phyloP scores from a whole-genome alignment of 352 stramenopile species.

The Phytophthora brassicae region DNA sequence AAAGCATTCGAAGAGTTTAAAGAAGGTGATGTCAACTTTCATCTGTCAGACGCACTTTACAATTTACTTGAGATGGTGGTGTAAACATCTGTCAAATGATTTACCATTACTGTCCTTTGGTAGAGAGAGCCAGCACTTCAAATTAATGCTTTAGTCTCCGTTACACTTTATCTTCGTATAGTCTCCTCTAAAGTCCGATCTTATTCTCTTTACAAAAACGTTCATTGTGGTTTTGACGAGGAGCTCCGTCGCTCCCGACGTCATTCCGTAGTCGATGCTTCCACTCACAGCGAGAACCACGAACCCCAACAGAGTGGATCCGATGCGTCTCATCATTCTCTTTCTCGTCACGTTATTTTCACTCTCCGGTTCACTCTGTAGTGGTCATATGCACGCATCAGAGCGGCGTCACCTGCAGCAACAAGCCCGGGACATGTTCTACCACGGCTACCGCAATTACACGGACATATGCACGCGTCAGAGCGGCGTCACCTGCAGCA shows the following conservation, averaged over 20 bases:
- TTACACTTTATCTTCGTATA: conserved; percentile 1
- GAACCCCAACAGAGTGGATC: conserved; percentile 1
- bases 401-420: conserved; percentile 70
- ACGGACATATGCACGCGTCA: conserved; percentile 70
- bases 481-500: conserved; percentile 70
- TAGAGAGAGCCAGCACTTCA: conserved; percentile 15
- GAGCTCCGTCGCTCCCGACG: conserved; percentile 6
- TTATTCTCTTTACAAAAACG: background rate
- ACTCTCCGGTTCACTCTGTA: conserved; percentile 10
- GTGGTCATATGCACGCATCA: conserved; percentile 67
- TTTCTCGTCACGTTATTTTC: conserved; percentile 10
- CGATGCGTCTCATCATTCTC: conserved; percentile 20
- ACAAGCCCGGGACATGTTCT: conserved; percentile 86
- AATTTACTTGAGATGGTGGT: conserved; percentile 54
- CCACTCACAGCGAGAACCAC: background rate
- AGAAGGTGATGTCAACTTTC: conserved; percentile 57
- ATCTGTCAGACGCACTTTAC: conserved; percentile 68
- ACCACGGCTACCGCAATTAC: conserved; percentile 88
- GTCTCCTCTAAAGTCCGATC: conserved; percentile 19
- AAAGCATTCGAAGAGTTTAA: conserved; percentile 68
- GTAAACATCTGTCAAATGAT: background rate
- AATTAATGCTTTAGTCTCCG: background rate
- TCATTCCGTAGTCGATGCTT: conserved; percentile 12
- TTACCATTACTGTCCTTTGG: background rate
- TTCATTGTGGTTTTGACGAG: conserved; percentile 11